Evolutionary conservation across 192 early-diverging fungal species (phyloP), one percentile per base, ranked within the genome.

Genomic region (Linnemannia zychae): DNA sequence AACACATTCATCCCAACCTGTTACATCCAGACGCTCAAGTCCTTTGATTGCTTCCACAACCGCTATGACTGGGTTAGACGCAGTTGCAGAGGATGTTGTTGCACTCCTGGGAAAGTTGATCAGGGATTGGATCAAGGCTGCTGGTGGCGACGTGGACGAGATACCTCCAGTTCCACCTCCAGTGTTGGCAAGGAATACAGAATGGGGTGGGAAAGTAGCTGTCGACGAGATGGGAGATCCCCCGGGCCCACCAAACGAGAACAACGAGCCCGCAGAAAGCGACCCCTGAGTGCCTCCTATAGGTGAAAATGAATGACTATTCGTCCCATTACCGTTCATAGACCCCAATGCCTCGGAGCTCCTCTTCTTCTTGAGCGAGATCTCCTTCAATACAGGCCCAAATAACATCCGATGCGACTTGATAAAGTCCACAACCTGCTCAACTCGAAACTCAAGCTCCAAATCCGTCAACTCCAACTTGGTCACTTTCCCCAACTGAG

Each of bases 361-460:
- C n/a, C 2, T 63, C 24, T 63, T 63, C 28, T 63, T 63, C 28
- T 31, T 31, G 57, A 76, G 46, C 5, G 18, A 53, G 34, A 78
- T 67, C 22, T 77, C 72, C 67, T 67, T 84, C 40, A 84, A 20
- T 17, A 78, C 52, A 1, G 76, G 82, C 22, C 82, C 82, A 49
- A 79, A 75, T 18, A 84, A 22, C 67, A 79, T 75, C 18, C 82
- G 76, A 75, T 84, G 82, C 46, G 72, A 84, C 28, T 79, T 78
- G 37, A 84, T 63, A 72, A 84, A 84, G 28, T 84, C 82, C 0
- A 78, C 46, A 0, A 75, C 46, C 67, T 40, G 28, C 18, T 79
- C 82, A n/a, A 79, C 67, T 7, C 31, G 31, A 20, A 75, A 78
- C 20, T 71, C 73, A n/a, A 60, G 38, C 46, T 76, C 75, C 57